phyloP scores from a whole-genome alignment of 768 basidiomycete species.

The Clitopilus hobsonii region DNA sequence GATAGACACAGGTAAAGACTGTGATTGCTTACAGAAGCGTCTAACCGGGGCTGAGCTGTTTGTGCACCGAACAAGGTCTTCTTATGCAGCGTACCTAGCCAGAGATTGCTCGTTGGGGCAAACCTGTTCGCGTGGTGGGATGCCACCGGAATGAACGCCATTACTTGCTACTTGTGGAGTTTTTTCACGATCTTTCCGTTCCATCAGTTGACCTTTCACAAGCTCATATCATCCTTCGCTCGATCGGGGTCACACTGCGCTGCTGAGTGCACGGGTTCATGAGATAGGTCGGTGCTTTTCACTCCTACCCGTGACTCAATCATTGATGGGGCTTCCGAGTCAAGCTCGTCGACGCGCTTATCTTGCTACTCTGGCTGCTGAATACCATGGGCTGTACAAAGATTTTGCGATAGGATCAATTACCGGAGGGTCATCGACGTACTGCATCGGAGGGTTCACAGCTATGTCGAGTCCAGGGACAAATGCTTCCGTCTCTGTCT shows the following conservation, averaged over 20 bases:
- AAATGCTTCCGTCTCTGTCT: constrained; percentile 12
- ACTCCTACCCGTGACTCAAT: not conserved
- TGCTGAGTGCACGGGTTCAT: constrained; percentile 45
- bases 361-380: constrained; percentile 38
- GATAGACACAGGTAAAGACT: too few species aligned
- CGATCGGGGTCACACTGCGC: constrained; percentile 36
- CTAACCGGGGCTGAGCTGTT: constrained; percentile 29
- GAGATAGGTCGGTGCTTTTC: constrained; percentile 33
- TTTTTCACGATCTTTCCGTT: not conserved
- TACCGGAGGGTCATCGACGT: constrained; percentile 35
- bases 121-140: constrained; percentile 42
- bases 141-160: constrained; percentile 39
- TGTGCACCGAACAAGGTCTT: constrained; percentile 26
- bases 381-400: constrained; percentile 37
- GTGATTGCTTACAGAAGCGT: constrained; percentile 24
- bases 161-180: constrained; percentile 38
- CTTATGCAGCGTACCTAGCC: constrained; percentile 18
- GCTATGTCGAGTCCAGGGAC: constrained; percentile 27
- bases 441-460: constrained; percentile 41
- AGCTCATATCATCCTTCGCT: constrained; percentile 43
- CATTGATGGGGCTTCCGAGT: constrained; percentile 11
- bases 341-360: constrained; percentile 28
- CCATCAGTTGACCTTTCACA: constrained; percentile 3
- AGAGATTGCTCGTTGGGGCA: constrained; percentile 30
- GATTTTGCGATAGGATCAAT: constrained; percentile 35